Evolutionary conservation across 1,284 basidiomycete genomes (phyloP), one percentile per base, ranked within the genome.

Genomic region (Sutorius eximius): DNA sequence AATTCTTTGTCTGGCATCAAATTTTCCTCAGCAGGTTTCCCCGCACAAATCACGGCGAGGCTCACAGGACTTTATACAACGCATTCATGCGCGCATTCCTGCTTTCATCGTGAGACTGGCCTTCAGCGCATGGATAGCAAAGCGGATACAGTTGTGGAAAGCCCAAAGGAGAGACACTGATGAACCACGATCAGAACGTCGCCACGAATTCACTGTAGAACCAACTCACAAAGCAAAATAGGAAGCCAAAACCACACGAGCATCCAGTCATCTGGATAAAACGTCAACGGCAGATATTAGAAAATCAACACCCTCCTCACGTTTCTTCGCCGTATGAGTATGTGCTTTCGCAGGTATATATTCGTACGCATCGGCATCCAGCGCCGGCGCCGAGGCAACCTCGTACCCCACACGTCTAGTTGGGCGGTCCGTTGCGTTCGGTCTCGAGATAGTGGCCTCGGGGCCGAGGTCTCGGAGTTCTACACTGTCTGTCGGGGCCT

Each of bases 191-290:
- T 73, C 61, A 75, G 46, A 55, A 59, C 45, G 59, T 48, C 33
- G 36, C 30, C 45, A 41, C 27, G 15, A 27, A 51, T 43, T 52
- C 37, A 65, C 45, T 45, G 41, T 13, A 55, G 52, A 38, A 47
- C 46, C 45, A 2, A 85, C 87, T 76, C 63, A 91, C 89, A 72
- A 60, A 93, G 71, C 32, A 97, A 77, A 60, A 95, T 91, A 3
- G 95, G 95, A 61, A 97, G 81, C 95, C 95, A 98, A 80, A 98
- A 97, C 53, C 92, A 74, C 49, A 95, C 73, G 46, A 98, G 82
- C 95, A 98, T 97, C 45, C 86, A 86, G 71, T 98, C 94, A 72
- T 91, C 93, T 92, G 64, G 24, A 62, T 11, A 37, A 42, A 11
- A 10, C 20, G 49, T 65, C 30, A 68, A 18, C 7, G 49, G 5